Conservation (phyloP, 2,329 filamentous ascomycete species). For the Colletotrichum sp. region DNA sequence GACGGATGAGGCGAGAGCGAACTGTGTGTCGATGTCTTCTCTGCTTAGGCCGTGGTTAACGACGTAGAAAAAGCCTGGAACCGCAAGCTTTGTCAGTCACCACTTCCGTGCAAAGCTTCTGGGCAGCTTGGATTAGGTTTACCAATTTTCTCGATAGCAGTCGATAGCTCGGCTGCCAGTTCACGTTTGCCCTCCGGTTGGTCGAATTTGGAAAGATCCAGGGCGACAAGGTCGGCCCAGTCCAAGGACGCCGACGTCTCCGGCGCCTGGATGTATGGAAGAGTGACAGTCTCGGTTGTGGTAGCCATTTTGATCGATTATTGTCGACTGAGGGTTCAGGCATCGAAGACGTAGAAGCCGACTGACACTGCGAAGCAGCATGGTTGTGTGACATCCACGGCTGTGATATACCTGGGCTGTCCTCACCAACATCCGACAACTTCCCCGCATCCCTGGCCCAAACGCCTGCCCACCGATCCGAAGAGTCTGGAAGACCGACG, state of each 20-base stretch:
- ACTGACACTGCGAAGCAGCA: neutral
- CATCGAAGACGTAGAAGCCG: neutral
- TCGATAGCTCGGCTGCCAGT: neutral
- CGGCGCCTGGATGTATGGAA: neutral
- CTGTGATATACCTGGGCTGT: neutral
- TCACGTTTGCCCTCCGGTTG: neutral
- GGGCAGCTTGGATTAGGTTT: accelerated
- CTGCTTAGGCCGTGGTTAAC: slow-evolving; percentile 65
- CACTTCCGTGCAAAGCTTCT: accelerated
- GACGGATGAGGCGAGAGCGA: slow-evolving; percentile 62
- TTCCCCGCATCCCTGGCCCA: neutral
- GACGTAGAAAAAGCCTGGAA: slow-evolving; percentile 53
- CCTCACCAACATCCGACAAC: neutral
- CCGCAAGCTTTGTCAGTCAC: neutral
- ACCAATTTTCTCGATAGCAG: neutral
- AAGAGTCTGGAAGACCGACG: accelerated
- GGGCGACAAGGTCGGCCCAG: neutral
- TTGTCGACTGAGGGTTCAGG: accelerated
- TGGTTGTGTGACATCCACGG: neutral
- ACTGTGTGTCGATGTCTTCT: slow-evolving; percentile 61
- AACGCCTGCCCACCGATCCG: accelerated
- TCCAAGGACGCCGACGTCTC: neutral
- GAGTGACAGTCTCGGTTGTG: neutral
- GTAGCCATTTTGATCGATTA: neutral
- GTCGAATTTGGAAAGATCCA: neutral